Evolutionary conservation across 2,329 filamentous ascomycete genomes (phyloP), one percentile per base, ranked within the genome.

Genomic region (Aspergillus novoparasiticus): DNA sequence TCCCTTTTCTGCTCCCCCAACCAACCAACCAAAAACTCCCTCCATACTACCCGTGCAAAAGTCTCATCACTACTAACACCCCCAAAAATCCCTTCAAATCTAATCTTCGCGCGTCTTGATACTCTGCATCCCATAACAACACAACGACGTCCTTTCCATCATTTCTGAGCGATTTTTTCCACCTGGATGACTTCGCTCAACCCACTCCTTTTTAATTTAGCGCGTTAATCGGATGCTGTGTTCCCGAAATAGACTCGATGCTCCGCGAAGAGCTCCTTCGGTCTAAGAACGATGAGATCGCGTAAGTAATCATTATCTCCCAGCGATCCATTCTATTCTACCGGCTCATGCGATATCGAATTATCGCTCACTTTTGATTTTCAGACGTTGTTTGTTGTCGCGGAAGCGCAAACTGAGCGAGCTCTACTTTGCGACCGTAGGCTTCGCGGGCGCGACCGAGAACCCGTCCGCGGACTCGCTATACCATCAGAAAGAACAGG

Each of bases 341-440:
- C 43, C 39, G 10, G 16, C 41, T 61, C 58, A 50, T 64, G 57
- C 68, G 62, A 64, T 69, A 66, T 66, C 57, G 63, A 68, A 67
- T 69, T 72, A 67, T 76, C 69, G 75, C 78, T 79, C 68, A 80
- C 70, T 71, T 70, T 63, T 64, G 72, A 69, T 78, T 76, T 69
- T 51, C 72, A 83, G 81, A 77, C 78, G 76, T 75, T 83, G 82
- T 86, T 87, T 91, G 84, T 86, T 85, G 80, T 92, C 91, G 85
- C 90, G 92, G 81, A 95, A 96, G 87, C 89, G 92, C 80, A 96
- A 96, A 85, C 86, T 97, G 78, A 90, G 90, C 78, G 91, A 95
- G 83, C 86, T 97, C 73, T 96, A 91, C 83, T 87, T 91, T 85
- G 89, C 91, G 83, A 90, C 90, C 78, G 87, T 89, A 77, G 78